Conservation (phyloP, 1,284 basidiomycete species). For the Pseudozyma pruni region DNA sequence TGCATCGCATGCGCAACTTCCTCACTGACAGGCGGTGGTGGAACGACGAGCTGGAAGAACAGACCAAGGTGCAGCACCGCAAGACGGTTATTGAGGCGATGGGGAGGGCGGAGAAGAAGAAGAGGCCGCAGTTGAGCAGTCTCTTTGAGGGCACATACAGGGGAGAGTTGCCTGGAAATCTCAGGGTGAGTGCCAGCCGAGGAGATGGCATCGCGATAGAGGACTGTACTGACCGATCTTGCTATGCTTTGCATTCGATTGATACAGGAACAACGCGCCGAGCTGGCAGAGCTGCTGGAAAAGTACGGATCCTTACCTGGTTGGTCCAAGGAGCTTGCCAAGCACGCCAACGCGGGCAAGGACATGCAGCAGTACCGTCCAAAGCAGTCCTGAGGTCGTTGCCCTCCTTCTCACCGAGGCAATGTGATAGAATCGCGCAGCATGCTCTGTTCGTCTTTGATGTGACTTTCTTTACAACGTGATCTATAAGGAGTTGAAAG, state of each 20-base stretch:
- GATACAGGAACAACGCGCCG: constrained; percentile 79
- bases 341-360: constrained; percentile 81
- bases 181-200: constrained; percentile 61
- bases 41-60: constrained; percentile 79
- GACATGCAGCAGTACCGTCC: constrained; percentile 71
- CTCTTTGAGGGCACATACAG: constrained; percentile 86
- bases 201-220: background rate
- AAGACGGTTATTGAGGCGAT: constrained; percentile 81
- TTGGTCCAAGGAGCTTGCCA: constrained; percentile 82
- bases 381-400: too few relatives aligned
- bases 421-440: background rate
- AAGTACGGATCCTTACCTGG: constrained; percentile 86
- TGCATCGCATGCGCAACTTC: constrained; percentile 83
- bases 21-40: constrained; percentile 83
- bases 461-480: too few relatives aligned
- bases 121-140: constrained; percentile 78
- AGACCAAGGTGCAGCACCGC: constrained; percentile 77
- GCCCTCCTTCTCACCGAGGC: too few relatives aligned
- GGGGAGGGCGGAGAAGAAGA: constrained; percentile 79
- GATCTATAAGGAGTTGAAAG: too few relatives aligned
- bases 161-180: constrained; percentile 70
- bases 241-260: background rate
- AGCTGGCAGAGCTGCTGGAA: constrained; percentile 78
- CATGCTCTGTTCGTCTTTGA: constrained; percentile 1
- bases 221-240: background rate